These are phyloP conservation scores for Vigna hirtella DNA, from an alignment of 306 rosid species.

Conservation along the genomic window DNA sequence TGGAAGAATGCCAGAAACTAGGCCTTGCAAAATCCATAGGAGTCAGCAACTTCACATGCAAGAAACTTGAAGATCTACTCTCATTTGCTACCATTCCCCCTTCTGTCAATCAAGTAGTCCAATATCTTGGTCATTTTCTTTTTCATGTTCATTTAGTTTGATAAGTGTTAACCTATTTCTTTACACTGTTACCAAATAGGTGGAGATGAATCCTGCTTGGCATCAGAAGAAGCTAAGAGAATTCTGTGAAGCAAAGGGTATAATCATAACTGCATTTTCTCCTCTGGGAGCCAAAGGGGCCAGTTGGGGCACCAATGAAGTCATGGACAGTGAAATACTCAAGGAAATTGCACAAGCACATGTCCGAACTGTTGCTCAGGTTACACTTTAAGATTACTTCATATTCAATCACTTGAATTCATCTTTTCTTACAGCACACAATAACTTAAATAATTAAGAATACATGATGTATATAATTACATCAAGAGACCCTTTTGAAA, in stretches of 20 bases:
- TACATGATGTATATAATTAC: no score
- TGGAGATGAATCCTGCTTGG: conserved; percentile 61
- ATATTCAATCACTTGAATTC: neutral
- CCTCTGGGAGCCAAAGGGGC: conserved; percentile 61
- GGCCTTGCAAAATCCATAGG: conserved; percentile 56
- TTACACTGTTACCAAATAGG: conserved; percentile 40
- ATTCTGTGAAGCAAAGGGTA: conserved; percentile 49
- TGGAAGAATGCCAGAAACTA: conserved; percentile 54
- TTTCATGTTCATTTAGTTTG: neutral
- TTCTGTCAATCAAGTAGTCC: conserved; percentile 52
- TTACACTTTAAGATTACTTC: conserved; percentile 10
- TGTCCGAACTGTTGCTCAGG: conserved; percentile 56
- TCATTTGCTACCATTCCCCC: conserved; percentile 46
- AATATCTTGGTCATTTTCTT: neutral
- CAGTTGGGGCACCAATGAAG: conserved; percentile 53
- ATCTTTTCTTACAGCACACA: neutral
- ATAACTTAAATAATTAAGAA: no score
- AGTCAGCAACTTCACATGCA: conserved; percentile 53
- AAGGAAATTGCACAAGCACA: conserved; percentile 51
- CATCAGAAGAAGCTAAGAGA: conserved; percentile 62
- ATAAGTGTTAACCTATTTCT: neutral
- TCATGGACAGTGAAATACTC: conserved; percentile 56
- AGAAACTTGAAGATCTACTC: conserved; percentile 50
- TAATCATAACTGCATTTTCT: conserved; percentile 62
- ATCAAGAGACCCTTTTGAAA: no score